These are phyloP conservation scores for Punica granatum DNA, from an alignment of 345 rosid species.

Conservation along the genomic window DNA sequence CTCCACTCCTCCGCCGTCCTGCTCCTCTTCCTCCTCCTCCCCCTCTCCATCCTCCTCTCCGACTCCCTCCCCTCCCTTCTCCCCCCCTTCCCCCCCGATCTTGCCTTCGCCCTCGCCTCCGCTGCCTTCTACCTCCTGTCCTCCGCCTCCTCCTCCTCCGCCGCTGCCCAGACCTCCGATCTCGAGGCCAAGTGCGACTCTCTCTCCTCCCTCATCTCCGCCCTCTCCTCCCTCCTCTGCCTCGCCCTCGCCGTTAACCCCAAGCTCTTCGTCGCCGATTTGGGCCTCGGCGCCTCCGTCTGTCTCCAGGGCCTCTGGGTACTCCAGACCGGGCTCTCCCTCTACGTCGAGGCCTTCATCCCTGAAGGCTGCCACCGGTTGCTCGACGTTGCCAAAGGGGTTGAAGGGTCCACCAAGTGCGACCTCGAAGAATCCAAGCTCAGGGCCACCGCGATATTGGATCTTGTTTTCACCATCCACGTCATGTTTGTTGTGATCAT, in stretches of 20 bases:
- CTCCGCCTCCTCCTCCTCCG: conserved; percentile 50
- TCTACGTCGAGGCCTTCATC: conserved; percentile 76
- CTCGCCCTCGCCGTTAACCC: conserved; percentile 63
- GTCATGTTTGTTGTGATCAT: conserved; percentile 54
- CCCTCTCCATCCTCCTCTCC: conserved; percentile 53
- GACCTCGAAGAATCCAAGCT: conserved; percentile 68
- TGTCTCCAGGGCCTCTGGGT: conserved; percentile 87
- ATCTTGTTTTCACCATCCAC: conserved; percentile 64
- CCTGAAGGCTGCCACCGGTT: conserved; percentile 82
- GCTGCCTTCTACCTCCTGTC: conserved; percentile 65
- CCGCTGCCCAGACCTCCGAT: conserved; percentile 68
- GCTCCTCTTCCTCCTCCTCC: conserved; percentile 74
- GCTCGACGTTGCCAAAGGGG: conserved; percentile 67
- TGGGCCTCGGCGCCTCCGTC: conserved; percentile 54
- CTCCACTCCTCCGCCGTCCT: conserved; percentile 72
- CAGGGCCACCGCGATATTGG: conserved; percentile 78
- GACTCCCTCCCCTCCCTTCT: conserved; percentile 54
- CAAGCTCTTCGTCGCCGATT: conserved; percentile 60
- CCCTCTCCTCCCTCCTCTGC: conserved; percentile 51
- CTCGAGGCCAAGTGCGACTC: conserved; percentile 79
- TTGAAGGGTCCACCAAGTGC: conserved; percentile 81
- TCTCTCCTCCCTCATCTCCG: conserved; percentile 57
- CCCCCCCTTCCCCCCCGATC: conserved; percentile 63
- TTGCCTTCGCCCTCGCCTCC: conserved; percentile 78
- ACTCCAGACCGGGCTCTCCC: conserved; percentile 79